A percentile compares a stretch with the other conserved stretches of the same genome.
phyloP scores from a whole-genome alignment of 2,329 filamentous ascomycete species.

The Verticillium zaregamsianum region DNA sequence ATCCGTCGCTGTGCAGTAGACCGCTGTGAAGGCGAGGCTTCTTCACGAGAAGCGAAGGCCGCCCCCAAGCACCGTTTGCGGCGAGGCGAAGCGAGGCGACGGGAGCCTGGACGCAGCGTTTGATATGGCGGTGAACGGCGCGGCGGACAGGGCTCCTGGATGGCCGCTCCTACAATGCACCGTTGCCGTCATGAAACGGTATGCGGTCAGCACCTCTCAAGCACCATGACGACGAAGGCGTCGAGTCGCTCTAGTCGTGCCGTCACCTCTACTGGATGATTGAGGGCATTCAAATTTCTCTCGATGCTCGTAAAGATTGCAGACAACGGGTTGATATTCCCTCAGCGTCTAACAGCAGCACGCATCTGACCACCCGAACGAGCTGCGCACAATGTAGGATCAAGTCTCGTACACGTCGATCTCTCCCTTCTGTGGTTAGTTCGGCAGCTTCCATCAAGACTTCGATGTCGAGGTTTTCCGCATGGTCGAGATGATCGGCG shows the following conservation, averaged over 20 bases:
- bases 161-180: neutral
- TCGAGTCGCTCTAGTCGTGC: neutral
- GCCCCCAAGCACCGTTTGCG: neutral
- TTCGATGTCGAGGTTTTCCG: neutral
- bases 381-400: neutral
- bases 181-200: neutral
- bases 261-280: neutral
- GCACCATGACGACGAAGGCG: neutral
- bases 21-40: neutral
- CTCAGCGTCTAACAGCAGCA: neutral
- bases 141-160: too few species aligned
- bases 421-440: neutral
- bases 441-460: neutral
- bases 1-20: neutral
- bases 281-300: neutral
- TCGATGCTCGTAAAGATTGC: neutral
- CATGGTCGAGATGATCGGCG: neutral
- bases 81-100: neutral
- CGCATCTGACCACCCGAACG: neutral
- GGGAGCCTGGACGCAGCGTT: neutral
- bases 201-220: neutral
- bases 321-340: neutral
- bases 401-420: neutral
- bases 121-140: constrained; percentile 1
- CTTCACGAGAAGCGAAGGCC: neutral